Base-by-base conservation (phyloP, 2,329 filamentous ascomycete species). In the Ceratocystis huliohia region DNA sequence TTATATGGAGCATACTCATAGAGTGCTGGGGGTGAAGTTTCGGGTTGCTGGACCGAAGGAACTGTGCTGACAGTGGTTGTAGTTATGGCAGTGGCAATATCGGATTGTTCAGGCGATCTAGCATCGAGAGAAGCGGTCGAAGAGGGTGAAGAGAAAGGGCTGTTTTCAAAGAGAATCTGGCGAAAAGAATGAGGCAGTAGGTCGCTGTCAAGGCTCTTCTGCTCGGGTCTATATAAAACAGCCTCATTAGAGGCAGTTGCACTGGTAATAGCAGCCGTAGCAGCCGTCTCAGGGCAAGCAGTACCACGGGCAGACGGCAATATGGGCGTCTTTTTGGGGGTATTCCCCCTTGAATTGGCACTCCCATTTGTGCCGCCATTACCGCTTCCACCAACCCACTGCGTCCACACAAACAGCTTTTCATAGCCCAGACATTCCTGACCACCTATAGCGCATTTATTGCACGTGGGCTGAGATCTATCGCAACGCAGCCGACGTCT, bases 341-440 rank as follows among this genome's bases (percentile, higher is more conserved):
- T 8, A 48, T 48, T 59, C 2, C 56, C 41, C 45, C 20, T 41
- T 33, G 63, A 17, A 50, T 45, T 57, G 15, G 37, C 22, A 8
- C 45, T 65, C 30, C 17, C 59, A 10, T 30, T 57, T 25, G 41
- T 56, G 15, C 64, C 62, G 20, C 50, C 22, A 8, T 59, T 65
- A 22, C 25, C 59, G 22, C 41, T 57, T 25, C 50, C 61, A 13
- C 64, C 65, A 20, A 65, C 63, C 65, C 67, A 68, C 67, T 79
- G 76, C 65, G 82, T 81, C 83, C 84, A 87, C 67, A 83, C 78
- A 70, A 85, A 81, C 61, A 85, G 74, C 71, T 80, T 81, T 68
- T 81, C 83, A 73, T 86, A 86, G 48, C 84, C 84, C 68, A 84
- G 79, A 75, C 84, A 87, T 70, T 82, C 77, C 72, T 82, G 77